phyloP scores from a whole-genome alignment of 345 rosid genomes.

The Gynandropsis gynandra region DNA sequence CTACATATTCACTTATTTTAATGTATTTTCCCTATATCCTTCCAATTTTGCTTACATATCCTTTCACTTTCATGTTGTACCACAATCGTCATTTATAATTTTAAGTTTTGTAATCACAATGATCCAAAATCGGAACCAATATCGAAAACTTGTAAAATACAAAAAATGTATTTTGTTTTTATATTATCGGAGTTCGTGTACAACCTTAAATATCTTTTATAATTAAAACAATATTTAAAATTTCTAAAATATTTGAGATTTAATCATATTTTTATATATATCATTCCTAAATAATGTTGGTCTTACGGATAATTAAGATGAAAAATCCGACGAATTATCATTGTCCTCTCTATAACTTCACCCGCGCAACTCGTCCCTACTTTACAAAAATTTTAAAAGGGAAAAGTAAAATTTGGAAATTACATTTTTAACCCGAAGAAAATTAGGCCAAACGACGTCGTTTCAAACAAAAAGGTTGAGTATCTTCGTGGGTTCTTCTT shows the following conservation, averaged over 20 bases:
- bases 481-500: constrained; percentile 34
- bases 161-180: no score
- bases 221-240: no score
- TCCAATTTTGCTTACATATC: neutral
- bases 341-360: no score
- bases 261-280: no score
- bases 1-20: neutral
- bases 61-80: constrained; percentile 1
- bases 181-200: no score
- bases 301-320: no score
- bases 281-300: no score
- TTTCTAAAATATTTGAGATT: no score
- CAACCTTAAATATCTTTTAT: no score
- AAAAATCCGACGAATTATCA: no score
- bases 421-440: constrained; percentile 22
- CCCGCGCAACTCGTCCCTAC: constrained; percentile 3
- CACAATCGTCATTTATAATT: no score
- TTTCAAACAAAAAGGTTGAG: constrained; percentile 49
- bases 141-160: no score
- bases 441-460: constrained; percentile 5
- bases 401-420: constrained; percentile 17
- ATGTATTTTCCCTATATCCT: neutral
- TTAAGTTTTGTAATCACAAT: neutral
- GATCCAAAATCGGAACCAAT: neutral
- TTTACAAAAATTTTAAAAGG: constrained; percentile 12